Evolutionary conservation across 257 asterid genomes (phyloP).

Genomic region (Plantago major): DNA sequence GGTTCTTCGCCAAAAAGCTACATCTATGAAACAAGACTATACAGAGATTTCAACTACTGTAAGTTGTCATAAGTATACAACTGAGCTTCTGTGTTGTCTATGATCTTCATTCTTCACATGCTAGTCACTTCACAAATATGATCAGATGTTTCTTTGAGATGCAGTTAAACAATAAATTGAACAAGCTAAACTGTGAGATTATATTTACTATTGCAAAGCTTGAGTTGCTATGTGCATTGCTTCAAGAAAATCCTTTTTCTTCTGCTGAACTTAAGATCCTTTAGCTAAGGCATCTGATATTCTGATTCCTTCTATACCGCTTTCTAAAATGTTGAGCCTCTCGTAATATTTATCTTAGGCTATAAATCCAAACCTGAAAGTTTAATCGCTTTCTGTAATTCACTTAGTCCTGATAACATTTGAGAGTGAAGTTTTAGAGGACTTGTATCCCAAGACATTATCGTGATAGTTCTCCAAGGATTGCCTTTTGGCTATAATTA

Average conservation of each 20-base stretch:
- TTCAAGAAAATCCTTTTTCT: slow-evolving; percentile 4
- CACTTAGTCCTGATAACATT: too few species aligned
- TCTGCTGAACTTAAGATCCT: slow-evolving; percentile 18
- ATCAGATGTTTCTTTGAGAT: background rate
- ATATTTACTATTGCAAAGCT: background rate
- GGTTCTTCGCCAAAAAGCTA: slow-evolving; percentile 98
- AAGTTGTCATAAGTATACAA: slow-evolving; percentile 29
- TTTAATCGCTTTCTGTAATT: too few species aligned
- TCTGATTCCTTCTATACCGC: too few species aligned
- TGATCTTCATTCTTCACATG: slow-evolving; percentile 4
- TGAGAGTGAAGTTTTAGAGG: too few species aligned
- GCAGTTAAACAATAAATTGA: background rate
- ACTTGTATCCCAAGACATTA: too few species aligned
- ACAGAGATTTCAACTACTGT: slow-evolving; percentile 82
- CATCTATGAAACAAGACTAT: slow-evolving; percentile 97
- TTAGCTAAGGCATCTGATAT: background rate
- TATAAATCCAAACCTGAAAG: too few species aligned
- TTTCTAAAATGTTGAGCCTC: too few species aligned
- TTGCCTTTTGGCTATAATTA: too few species aligned
- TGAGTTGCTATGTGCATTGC: background rate
- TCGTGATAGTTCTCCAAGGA: too few species aligned
- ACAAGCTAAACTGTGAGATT: slow-evolving; percentile 18
- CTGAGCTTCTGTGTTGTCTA: slow-evolving; percentile 21
- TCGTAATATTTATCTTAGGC: too few species aligned
- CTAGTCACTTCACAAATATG: background rate